Evolutionary conservation across 2,329 filamentous ascomycete species (phyloP).

Genomic region (Pleomassaria siparia): DNA sequence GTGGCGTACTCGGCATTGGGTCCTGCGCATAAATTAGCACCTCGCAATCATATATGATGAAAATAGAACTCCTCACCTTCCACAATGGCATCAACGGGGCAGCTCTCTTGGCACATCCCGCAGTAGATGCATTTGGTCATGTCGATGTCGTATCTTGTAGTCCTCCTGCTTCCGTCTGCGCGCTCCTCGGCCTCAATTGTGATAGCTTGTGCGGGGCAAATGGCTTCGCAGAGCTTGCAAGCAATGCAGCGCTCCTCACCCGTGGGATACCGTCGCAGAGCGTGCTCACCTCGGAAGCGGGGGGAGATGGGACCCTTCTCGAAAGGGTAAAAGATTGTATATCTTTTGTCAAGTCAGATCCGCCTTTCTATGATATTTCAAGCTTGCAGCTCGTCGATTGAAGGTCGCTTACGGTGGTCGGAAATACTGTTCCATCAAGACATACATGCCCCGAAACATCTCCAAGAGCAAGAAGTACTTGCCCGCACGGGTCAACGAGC

Average conservation of each 20-base stretch:
- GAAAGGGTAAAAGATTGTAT: constrained; percentile 98
- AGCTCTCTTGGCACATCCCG: constrained; percentile 98
- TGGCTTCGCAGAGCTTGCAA: constrained; percentile 98
- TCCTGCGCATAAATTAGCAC: constrained; percentile 43
- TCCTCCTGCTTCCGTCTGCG: constrained; percentile 90
- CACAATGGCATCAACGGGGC: constrained; percentile 93
- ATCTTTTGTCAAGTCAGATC: constrained; percentile 58
- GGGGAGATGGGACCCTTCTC: constrained; percentile 99
- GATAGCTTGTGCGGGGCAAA: constrained; percentile 97
- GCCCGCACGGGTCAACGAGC: constrained; percentile 77
- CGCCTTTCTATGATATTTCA: constrained; percentile 1
- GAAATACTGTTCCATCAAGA: constrained; percentile 97
- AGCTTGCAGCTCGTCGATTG: constrained; percentile 15
- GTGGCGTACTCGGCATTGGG: constrained; percentile 76
- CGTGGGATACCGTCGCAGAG: constrained; percentile 90
- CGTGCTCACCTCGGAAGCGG: constrained; percentile 97
- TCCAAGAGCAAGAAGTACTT: constrained; percentile 96
- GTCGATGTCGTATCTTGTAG: constrained; percentile 97
- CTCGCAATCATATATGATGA: neutral
- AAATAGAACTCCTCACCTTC: constrained; percentile 55
- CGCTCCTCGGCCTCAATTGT: constrained; percentile 99
- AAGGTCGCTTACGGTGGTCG: constrained; percentile 79
- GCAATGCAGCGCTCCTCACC: constrained; percentile 99
- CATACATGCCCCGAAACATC: constrained; percentile 97
- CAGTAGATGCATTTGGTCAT: constrained; percentile 99